Evolutionary conservation across 1,284 basidiomycete species (phyloP), one percentile per base, ranked within the genome.

Genomic region (Taiwanofungus camphoratus): DNA sequence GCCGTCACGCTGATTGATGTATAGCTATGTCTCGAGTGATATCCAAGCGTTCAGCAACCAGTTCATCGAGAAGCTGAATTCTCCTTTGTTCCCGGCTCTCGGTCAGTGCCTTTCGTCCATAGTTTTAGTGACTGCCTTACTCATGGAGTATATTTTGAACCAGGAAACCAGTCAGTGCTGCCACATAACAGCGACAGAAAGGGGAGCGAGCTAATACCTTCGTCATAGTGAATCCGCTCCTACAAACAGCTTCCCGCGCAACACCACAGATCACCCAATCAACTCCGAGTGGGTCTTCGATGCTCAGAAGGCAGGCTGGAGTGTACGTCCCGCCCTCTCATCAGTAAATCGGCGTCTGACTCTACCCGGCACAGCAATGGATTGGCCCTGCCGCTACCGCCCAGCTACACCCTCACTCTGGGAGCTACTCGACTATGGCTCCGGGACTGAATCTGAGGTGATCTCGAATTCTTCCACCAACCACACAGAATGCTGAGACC

Each of bases 121-220:
- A 32, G 20, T 32, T 12, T 8, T 11, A 39, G 36, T n/a, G 23
- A 31, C 15, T 27, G 18, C 24, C 31, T 41, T 5, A 39, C 41
- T 30, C 22, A 21, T 7, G 21, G 11, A 26, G 35, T 24, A 34
- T 36, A 35, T 39, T 19, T 34, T 37, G n/a, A n/a, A n/a, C 11
- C 37, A 73, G 74, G 74, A 36, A 77, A 77, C 48, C 75, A 77
- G 74, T 74, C 43, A 41, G 69, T 60, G 16, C 24, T 1, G 33
- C n/a, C n/a, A n/a, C n/a, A n/a, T n/a, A n/a, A n/a, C n/a, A n/a
- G n/a, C n/a, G n/a, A n/a, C n/a, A n/a, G n/a, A n/a, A n/a, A n/a
- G n/a, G n/a, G n/a, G n/a, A n/a, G n/a, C n/a, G n/a, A n/a, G n/a
- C n/a, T n/a, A n/a, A n/a, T n/a, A n/a, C n/a, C n/a, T n/a, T n/a